These are phyloP conservation scores for Ceratobasidium theobromae DNA, from an alignment of 1,284 basidiomycete species.

Conservation along the genomic window DNA sequence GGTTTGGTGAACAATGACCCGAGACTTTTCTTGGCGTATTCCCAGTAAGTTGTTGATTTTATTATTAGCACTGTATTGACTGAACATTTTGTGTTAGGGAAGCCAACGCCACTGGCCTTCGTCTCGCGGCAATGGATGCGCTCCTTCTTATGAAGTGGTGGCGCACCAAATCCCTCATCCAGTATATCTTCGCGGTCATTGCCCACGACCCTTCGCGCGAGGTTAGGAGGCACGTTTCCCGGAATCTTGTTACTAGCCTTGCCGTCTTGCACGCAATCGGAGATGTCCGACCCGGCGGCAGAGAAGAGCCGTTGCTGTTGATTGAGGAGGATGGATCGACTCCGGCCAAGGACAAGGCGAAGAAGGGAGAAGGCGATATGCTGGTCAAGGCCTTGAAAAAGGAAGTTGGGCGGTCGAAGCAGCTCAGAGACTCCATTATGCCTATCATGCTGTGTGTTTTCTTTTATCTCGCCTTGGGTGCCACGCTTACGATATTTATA, in stretches of 20 bases:
- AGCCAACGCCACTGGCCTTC: slow-evolving; percentile 90
- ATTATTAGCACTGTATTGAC: not conserved
- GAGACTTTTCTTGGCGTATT: slow-evolving; percentile 82
- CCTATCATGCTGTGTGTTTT: slow-evolving; percentile 71
- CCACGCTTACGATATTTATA: slow-evolving; percentile 42
- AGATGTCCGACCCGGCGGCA: slow-evolving; percentile 74
- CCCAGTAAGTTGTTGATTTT: slow-evolving; percentile 60
- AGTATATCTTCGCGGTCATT: slow-evolving; percentile 90
- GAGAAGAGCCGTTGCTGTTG: slow-evolving; percentile 72
- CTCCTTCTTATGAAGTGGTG: slow-evolving; percentile 91
- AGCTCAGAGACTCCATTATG: slow-evolving; percentile 76
- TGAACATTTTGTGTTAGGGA: slow-evolving; percentile 55
- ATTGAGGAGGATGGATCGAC: slow-evolving; percentile 83
- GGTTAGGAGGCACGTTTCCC: slow-evolving; percentile 84
- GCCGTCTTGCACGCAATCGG: slow-evolving; percentile 87
- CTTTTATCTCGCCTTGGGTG: slow-evolving; percentile 15
- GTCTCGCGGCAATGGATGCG: slow-evolving; percentile 90
- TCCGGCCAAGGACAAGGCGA: slow-evolving; percentile 67
- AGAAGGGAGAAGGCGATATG: slow-evolving; percentile 76
- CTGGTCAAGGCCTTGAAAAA: slow-evolving; percentile 81
- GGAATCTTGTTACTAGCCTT: slow-evolving; percentile 83
- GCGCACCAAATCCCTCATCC: slow-evolving; percentile 71
- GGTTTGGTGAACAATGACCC: slow-evolving; percentile 82
- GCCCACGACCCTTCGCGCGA: slow-evolving; percentile 80
- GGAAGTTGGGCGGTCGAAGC: slow-evolving; percentile 82